Percentiles rank a stretch among this genome's conserved stretches.
Evolutionary conservation across 2,329 filamentous ascomycete species (phyloP).

Genomic region (Colletotrichum coccodes): DNA sequence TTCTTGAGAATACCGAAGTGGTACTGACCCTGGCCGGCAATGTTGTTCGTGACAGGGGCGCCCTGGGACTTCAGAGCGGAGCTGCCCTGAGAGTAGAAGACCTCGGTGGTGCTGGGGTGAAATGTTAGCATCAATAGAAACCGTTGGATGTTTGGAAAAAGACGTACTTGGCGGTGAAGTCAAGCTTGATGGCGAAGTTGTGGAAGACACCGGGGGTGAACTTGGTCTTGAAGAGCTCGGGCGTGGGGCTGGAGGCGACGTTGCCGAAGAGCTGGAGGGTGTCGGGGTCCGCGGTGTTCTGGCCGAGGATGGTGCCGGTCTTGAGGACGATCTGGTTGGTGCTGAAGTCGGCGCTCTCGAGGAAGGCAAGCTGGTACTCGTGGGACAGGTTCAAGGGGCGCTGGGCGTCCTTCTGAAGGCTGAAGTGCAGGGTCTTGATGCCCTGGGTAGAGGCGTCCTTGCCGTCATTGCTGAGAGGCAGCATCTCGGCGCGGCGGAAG

Average conservation of each 20-base stretch:
- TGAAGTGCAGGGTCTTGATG: conserved; percentile 71
- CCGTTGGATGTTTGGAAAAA: not conserved
- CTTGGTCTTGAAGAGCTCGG: conserved; percentile 59
- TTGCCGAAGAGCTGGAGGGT: conserved; percentile 58
- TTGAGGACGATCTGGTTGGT: conserved; percentile 66
- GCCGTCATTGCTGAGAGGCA: conserved; percentile 59
- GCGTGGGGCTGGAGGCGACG: conserved; percentile 56
- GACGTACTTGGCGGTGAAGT: conserved; percentile 66
- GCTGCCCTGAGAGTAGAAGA: conserved; percentile 64
- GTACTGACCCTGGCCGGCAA: conserved; percentile 68
- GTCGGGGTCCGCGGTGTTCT: conserved; percentile 46
- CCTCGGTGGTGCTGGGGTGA: conserved; percentile 59
- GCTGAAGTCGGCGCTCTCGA: conserved; percentile 57
- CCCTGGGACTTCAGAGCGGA: conserved; percentile 58
- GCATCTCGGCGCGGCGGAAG: conserved; percentile 69
- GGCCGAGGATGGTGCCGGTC: conserved; percentile 61
- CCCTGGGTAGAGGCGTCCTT: conserved; percentile 62
- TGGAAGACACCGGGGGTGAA: conserved; percentile 65
- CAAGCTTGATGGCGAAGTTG: conserved; percentile 69
- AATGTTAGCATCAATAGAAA: not conserved
- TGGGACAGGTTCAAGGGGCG: conserved; percentile 67
- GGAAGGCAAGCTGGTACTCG: conserved; percentile 67
- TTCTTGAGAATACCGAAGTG: conserved; percentile 73
- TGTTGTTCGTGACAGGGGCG: conserved; percentile 56
- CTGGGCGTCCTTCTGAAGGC: conserved; percentile 61